phyloP scores from a whole-genome alignment of 2,329 filamentous ascomycete genomes.

The Lasiodiplodia gonubiensis region DNA sequence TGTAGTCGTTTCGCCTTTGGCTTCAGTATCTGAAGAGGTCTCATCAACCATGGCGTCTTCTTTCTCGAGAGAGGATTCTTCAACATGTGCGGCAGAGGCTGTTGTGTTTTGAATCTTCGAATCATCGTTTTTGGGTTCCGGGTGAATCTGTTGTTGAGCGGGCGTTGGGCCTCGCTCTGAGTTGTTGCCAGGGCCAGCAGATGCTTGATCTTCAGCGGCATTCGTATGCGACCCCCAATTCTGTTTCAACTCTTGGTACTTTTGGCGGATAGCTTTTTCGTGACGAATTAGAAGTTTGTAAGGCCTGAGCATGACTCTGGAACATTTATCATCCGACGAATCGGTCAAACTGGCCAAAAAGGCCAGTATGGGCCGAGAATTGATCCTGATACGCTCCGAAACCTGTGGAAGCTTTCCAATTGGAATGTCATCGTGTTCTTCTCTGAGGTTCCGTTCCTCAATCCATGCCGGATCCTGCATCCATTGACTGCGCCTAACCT shows the following conservation, averaged over 20 bases:
- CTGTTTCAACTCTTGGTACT: not conserved
- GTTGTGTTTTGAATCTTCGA: too few relatives aligned
- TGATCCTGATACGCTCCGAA: not conserved
- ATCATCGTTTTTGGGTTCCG: too few relatives aligned
- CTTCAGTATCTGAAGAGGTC: too few relatives aligned
- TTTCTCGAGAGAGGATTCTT: too few relatives aligned
- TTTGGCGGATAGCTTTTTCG: not conserved
- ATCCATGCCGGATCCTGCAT: not conserved
- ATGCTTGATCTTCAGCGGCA: not conserved
- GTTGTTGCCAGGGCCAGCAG: not conserved
- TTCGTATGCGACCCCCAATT: not conserved
- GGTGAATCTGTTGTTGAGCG: too few relatives aligned
- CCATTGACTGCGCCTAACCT: too few relatives aligned
- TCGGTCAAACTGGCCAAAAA: not conserved
- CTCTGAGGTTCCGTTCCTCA: too few relatives aligned
- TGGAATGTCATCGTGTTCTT: too few relatives aligned
- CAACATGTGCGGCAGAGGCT: too few relatives aligned
- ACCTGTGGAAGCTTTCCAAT: not conserved
- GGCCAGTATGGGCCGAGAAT: not conserved
- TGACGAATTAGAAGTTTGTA: not conserved
- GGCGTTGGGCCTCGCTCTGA: too few relatives aligned
- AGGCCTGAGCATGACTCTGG: not conserved
- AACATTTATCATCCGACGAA: not conserved
- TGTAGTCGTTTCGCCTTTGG: too few relatives aligned
- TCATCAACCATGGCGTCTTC: too few relatives aligned